Evolutionary conservation across 108 stramenopile species (phyloP).

Genomic region (Bacterosira constricta): DNA sequence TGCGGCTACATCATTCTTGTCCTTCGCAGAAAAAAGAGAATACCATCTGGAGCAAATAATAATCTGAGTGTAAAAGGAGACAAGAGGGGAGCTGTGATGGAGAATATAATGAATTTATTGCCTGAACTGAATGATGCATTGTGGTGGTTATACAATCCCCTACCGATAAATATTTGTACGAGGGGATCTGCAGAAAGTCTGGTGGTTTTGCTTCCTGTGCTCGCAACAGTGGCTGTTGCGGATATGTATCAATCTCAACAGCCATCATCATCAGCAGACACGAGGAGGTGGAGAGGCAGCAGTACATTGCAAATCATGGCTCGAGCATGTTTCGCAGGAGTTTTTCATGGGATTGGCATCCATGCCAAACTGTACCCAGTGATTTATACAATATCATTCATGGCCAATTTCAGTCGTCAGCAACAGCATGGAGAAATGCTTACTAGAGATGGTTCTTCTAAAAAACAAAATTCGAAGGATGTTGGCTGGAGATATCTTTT

Average conservation of each 20-base stretch:
- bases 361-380: slow-evolving; percentile 88
- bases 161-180: slow-evolving; percentile 94
- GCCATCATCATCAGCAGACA: background rate
- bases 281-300: background rate
- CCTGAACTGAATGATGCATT: slow-evolving; percentile 61
- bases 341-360: slow-evolving; percentile 83
- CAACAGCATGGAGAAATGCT: slow-evolving; percentile 7
- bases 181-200: slow-evolving; percentile 89
- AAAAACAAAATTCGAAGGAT: background rate
- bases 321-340: slow-evolving; percentile 62
- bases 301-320: slow-evolving; percentile 1
- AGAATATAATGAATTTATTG: background rate
- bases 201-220: slow-evolving; percentile 84
- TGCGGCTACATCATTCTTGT: slow-evolving; percentile 77
- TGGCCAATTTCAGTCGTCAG: slow-evolving; percentile 61
- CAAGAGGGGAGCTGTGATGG: background rate
- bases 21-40: slow-evolving; percentile 26
- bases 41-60: slow-evolving; percentile 24
- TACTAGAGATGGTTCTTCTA: background rate
- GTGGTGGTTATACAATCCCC: slow-evolving; percentile 89
- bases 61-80: slow-evolving; percentile 15
- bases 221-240: slow-evolving; percentile 66
- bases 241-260: background rate
- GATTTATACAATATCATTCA: slow-evolving; percentile 82
- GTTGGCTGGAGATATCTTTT: slow-evolving; percentile 18